These are phyloP conservation scores for Xerocomellus chrysenteron DNA, from an alignment of 768 basidiomycete genomes.

Conservation along the genomic window DNA sequence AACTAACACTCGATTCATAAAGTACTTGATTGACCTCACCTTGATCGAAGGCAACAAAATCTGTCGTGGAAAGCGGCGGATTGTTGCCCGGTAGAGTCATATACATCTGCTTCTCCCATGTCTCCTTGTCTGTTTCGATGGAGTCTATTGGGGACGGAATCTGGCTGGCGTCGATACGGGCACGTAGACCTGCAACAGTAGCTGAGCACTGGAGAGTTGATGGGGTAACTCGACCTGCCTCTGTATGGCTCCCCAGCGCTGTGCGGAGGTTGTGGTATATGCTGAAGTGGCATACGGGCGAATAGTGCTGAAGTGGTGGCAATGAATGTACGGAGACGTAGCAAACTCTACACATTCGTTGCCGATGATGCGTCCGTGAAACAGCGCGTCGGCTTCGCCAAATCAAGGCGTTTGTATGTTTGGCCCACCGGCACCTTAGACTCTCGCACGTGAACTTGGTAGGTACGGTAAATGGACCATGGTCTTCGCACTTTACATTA, in stretches of 20 bases:
- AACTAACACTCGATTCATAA: not conserved
- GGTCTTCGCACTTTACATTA: not conserved
- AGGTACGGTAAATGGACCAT: not conserved
- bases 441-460: no score
- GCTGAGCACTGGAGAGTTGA: constrained; percentile 1
- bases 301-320: not conserved
- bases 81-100: constrained; percentile 60
- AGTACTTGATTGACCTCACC: constrained; percentile 39
- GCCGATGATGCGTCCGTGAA: not conserved
- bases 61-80: constrained; percentile 82
- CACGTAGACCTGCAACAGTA: constrained; percentile 58
- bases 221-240: constrained; percentile 26
- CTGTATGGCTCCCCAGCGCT: constrained; percentile 51
- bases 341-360: constrained; percentile 4
- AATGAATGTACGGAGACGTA: not conserved
- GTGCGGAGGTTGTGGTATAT: constrained; percentile 61
- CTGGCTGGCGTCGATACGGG: constrained; percentile 82
- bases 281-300: constrained; percentile 22
- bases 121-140: constrained; percentile 73
- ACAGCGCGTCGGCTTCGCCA: constrained; percentile 4
- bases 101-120: constrained; percentile 73
- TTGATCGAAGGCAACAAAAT: constrained; percentile 90
- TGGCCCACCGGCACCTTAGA: not conserved
- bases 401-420: constrained; percentile 10
- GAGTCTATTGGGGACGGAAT: constrained; percentile 88